These are phyloP conservation scores for Wickerhamiella domercqiae DNA, from an alignment of 805 yeast species.

Conservation along the genomic window DNA sequence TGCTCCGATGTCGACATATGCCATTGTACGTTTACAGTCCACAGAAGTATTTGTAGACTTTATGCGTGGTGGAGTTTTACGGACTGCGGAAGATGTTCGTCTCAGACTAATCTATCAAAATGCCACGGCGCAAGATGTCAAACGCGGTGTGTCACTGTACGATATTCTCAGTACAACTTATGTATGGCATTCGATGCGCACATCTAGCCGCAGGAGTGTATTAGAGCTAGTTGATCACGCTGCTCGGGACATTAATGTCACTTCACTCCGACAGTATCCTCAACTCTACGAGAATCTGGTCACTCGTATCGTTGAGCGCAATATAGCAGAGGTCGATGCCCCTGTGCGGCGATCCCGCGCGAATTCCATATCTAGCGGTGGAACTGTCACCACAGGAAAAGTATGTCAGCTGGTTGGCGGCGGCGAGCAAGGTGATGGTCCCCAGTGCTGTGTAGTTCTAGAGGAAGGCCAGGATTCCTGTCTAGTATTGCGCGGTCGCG, in stretches of 20 bases:
- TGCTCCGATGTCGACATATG: slow-evolving; percentile 10
- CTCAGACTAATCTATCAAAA: slow-evolving; percentile 9
- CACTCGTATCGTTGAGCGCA: slow-evolving; percentile 11
- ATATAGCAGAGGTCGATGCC: slow-evolving; percentile 11
- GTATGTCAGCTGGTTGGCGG: neutral
- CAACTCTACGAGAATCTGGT: slow-evolving; percentile 9
- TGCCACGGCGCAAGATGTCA: slow-evolving; percentile 3
- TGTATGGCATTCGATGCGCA: slow-evolving; percentile 14
- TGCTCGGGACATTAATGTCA: slow-evolving; percentile 8
- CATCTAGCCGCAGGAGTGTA: slow-evolving; percentile 11
- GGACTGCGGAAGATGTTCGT: slow-evolving; percentile 14
- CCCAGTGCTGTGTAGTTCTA: slow-evolving; percentile 12
- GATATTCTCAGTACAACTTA: slow-evolving; percentile 13
- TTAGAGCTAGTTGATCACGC: slow-evolving; percentile 16
- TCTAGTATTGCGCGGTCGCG: slow-evolving; percentile 9
- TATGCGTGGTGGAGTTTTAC: slow-evolving; percentile 10
- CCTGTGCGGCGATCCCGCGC: slow-evolving; percentile 8
- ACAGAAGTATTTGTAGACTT: slow-evolving; percentile 14
- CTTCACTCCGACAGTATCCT: slow-evolving; percentile 7
- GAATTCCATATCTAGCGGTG: neutral
- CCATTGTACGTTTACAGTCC: slow-evolving; percentile 7
- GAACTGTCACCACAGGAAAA: neutral
- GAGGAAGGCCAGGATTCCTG: slow-evolving; percentile 11
- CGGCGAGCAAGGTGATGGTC: neutral
- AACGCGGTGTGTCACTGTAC: slow-evolving; percentile 14